Conservation (phyloP, 169 alveolate genomes). For the Plasmodium vivax region DNA sequence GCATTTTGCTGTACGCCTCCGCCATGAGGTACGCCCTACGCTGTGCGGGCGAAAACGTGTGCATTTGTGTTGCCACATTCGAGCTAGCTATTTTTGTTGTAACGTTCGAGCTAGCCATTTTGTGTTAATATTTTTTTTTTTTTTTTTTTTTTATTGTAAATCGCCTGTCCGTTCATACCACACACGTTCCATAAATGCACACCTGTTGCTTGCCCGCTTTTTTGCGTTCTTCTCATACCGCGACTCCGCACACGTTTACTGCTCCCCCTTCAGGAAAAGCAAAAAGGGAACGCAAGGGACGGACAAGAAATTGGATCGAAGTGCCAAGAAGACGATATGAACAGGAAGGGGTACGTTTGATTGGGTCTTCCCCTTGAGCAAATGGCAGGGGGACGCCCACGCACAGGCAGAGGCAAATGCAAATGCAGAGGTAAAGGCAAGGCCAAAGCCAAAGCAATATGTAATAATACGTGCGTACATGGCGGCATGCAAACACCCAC, state of each 20-base stretch:
- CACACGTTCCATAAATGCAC: not conserved
- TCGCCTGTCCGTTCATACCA: not conserved
- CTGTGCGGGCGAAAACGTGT: not conserved
- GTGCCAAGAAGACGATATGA: not conserved
- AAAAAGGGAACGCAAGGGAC: not conserved
- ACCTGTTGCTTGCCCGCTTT: not conserved
- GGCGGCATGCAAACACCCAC: not conserved
- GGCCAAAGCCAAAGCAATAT: not conserved
- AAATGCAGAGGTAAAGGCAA: too few species aligned
- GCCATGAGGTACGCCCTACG: slow-evolving; percentile 28
- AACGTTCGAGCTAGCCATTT: too few species aligned
- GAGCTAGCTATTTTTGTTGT: not conserved
- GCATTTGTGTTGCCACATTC: not conserved
- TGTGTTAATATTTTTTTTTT: too few species aligned
- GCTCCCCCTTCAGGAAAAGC: slow-evolving; percentile 30
- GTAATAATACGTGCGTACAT: not conserved
- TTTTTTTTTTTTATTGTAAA: not conserved
- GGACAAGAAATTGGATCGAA: slow-evolving; percentile 37
- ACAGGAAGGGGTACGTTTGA: not conserved
- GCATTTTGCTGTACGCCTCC: slow-evolving; percentile 31
- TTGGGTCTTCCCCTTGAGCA: not conserved
- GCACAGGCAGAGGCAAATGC: too few species aligned
- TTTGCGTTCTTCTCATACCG: not conserved
- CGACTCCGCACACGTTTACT: not conserved
- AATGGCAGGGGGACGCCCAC: too few species aligned